Percentiles rank a stretch among this genome's conserved stretches.
These are phyloP conservation scores for Picochlorum sp. DNA, from an alignment of 139 green algal genomes.

Conservation along the genomic window DNA sequence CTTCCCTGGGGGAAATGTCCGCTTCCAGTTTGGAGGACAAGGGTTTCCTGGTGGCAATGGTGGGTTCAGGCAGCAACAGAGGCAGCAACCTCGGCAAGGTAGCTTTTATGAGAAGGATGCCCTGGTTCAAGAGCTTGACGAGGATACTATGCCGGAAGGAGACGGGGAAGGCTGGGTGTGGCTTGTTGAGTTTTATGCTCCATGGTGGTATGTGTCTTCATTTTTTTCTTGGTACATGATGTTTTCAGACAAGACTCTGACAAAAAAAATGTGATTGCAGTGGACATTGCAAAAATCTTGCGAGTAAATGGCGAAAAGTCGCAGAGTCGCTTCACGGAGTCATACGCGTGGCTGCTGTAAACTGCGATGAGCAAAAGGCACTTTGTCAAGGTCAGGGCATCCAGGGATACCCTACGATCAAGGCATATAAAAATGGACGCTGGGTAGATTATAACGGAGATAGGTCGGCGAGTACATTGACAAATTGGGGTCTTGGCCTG, in stretches of 20 bases:
- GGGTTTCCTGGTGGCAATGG: constrained; percentile 33
- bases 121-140: constrained; percentile 37
- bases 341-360: constrained; percentile 60
- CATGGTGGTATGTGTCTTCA: constrained; percentile 32
- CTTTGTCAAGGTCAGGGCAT: constrained; percentile 61
- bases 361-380: constrained; percentile 64
- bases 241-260: background rate
- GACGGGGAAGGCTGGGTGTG: constrained; percentile 47
- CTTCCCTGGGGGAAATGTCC: constrained; percentile 29
- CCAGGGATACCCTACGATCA: constrained; percentile 73
- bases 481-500: constrained; percentile 54
- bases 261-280: constrained; percentile 3
- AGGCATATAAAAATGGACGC: constrained; percentile 35
- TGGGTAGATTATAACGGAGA: constrained; percentile 59
- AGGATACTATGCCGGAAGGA: constrained; percentile 42
- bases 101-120: constrained; percentile 47
- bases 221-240: constrained; percentile 5
- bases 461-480: constrained; percentile 42
- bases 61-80: constrained; percentile 15
- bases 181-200: constrained; percentile 70
- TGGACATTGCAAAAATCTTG: constrained; percentile 65
- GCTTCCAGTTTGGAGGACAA: constrained; percentile 53
- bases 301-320: constrained; percentile 61
- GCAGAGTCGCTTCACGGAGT: constrained; percentile 62
- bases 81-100: background rate